Evolutionary conservation across 73 alveolate species (phyloP).

Genomic region (Paramecium caudatum): DNA sequence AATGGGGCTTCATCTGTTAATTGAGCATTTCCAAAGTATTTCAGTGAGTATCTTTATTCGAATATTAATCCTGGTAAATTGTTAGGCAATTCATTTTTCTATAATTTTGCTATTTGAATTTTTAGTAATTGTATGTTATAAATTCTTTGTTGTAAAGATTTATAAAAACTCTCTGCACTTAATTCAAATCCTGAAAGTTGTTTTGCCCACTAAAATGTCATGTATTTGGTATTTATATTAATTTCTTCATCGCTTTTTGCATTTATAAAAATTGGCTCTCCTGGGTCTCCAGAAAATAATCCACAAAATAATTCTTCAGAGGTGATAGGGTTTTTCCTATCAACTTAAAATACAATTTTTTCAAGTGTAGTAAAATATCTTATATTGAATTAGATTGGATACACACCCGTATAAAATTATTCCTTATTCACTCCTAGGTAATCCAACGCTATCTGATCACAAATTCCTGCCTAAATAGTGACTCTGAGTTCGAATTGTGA

Average conservation of each 20-base stretch:
- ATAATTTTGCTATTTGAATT: background rate
- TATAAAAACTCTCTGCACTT: conserved; percentile 23
- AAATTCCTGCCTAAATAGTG: conserved; percentile 15
- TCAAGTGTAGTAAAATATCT: conserved; percentile 57
- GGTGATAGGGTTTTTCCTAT: conserved; percentile 12
- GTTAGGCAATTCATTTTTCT: conserved; percentile 9
- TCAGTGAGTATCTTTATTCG: conserved; percentile 6
- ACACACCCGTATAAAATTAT: conserved; percentile 42
- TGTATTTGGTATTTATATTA: conserved; percentile 49
- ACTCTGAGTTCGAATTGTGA: conserved; percentile 57
- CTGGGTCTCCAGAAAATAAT: conserved; percentile 61
- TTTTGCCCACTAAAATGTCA: conserved; percentile 55
- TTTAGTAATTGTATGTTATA: conserved; percentile 29
- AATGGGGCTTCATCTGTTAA: conserved; percentile 45
- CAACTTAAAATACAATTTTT: conserved; percentile 52
- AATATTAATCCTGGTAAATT: conserved; percentile 36
- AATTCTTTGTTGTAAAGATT: background rate
- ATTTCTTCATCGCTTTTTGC: conserved; percentile 58
- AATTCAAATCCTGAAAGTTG: conserved; percentile 21
- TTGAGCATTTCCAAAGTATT: conserved; percentile 59
- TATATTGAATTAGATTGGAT: background rate
- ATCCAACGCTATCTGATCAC: conserved; percentile 22
- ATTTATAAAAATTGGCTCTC: conserved; percentile 51
- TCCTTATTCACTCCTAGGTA: background rate
- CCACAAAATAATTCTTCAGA: conserved; percentile 68